Percentiles rank a stretch among this genome's conserved stretches.
Evolutionary conservation across 148 eudicot species (phyloP).

Genomic region (Nepenthes mirabilis): DNA sequence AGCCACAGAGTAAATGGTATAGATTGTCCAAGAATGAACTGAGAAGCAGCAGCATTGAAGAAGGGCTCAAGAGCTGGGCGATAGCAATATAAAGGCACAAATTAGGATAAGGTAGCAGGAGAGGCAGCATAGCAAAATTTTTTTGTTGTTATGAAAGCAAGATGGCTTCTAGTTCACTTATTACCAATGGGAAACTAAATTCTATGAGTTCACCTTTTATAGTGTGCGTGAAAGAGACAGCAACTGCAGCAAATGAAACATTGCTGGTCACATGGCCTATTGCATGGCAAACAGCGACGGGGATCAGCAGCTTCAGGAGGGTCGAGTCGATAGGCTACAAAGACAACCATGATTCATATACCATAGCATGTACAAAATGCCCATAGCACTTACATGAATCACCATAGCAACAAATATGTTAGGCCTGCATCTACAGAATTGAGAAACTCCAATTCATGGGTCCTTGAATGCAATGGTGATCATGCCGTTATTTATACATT

Average conservation of each 20-base stretch:
- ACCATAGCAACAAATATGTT: no score
- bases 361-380: neutral
- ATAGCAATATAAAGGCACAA: constrained; percentile 4
- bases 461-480: no score
- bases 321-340: constrained; percentile 76
- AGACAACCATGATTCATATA: constrained; percentile 11
- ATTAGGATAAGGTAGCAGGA: neutral
- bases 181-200: neutral
- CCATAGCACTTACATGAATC: no score
- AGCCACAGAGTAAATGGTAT: constrained; percentile 82
- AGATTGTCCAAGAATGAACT: constrained; percentile 77
- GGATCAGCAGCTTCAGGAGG: constrained; percentile 81
- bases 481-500: no score
- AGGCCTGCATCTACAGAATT: no score
- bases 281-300: constrained; percentile 90
- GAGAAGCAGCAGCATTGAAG: constrained; percentile 99
- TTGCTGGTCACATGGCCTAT: constrained; percentile 96
- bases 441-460: no score
- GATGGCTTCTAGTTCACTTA: neutral
- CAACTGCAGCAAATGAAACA: constrained; percentile 96
- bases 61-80: constrained; percentile 90
- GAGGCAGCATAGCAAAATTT: neutral
- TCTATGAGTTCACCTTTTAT: constrained; percentile 40
- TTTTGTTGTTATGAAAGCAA: neutral
- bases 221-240: constrained; percentile 98